phyloP scores from a whole-genome alignment of 371 early-diverging fungal species.

The Mortierella sp. region DNA sequence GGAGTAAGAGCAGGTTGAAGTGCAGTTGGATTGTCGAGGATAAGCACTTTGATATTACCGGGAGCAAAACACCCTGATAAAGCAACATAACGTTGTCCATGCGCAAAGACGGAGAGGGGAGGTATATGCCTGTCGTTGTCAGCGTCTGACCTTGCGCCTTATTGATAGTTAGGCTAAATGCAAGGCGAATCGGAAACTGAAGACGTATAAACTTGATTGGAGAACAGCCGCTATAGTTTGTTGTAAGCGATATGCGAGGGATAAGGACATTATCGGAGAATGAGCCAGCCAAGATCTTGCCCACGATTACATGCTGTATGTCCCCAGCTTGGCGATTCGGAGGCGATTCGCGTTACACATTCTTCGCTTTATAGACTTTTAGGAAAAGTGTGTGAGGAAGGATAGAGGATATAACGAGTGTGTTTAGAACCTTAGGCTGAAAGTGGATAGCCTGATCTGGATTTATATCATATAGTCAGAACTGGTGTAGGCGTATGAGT shows the following conservation, averaged over 20 bases:
- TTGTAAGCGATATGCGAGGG: slow-evolving; percentile 18
- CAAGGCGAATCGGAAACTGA: slow-evolving; percentile 49
- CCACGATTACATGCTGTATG: slow-evolving; percentile 1
- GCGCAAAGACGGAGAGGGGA: slow-evolving; percentile 27
- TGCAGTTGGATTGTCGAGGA: background rate
- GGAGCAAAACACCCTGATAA: slow-evolving; percentile 14
- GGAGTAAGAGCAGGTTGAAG: no score
- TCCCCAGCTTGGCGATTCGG: background rate
- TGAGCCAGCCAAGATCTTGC: background rate
- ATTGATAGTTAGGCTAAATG: slow-evolving; percentile 57
- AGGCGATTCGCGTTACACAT: slow-evolving; percentile 26
- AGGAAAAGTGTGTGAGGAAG: slow-evolving; percentile 12
- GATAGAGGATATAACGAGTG: background rate
- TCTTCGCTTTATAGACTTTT: slow-evolving; percentile 3
- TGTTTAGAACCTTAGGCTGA: slow-evolving; percentile 23
- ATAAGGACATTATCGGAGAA: background rate
- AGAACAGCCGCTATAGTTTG: background rate
- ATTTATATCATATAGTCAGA: background rate
- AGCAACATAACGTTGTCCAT: slow-evolving; percentile 42
- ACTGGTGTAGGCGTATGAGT: background rate
- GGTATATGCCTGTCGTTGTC: slow-evolving; percentile 39
- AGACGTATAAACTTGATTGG: slow-evolving; percentile 21
- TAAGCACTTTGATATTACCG: slow-evolving; percentile 9
- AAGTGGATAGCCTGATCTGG: background rate
- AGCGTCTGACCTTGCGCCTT: slow-evolving; percentile 58